phyloP scores from a whole-genome alignment of 2,329 filamentous ascomycete genomes.

The Calonectria pseudoturangicola region DNA sequence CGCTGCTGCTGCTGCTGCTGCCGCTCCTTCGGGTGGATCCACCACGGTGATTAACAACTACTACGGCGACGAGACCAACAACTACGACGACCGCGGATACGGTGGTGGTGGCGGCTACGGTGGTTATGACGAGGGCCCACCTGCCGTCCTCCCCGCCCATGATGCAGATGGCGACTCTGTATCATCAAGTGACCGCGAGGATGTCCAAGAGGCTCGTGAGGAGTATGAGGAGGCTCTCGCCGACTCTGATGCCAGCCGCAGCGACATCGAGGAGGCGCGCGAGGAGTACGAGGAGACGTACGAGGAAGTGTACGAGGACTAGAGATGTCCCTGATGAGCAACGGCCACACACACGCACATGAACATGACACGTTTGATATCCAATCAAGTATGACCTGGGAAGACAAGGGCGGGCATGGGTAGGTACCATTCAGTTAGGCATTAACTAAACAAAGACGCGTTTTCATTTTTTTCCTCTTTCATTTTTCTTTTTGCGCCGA shows the following conservation, averaged over 20 bases:
- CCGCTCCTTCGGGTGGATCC: constrained; percentile 34
- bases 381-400: constrained; percentile 42
- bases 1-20: constrained; percentile 32
- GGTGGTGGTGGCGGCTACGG: constrained; percentile 44
- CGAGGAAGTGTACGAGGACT: constrained; percentile 55
- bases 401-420: constrained; percentile 30
- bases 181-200: constrained; percentile 65
- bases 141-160: constrained; percentile 61
- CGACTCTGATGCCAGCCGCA: constrained; percentile 69
- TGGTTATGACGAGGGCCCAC: constrained; percentile 53
- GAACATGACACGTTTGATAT: constrained; percentile 48
- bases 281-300: constrained; percentile 67
- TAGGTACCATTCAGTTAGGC: constrained; percentile 28
- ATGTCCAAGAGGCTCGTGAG: constrained; percentile 64
- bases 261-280: constrained; percentile 71
- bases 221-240: constrained; percentile 66
- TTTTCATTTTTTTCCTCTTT: background rate
- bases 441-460: constrained; percentile 24
- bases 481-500: background rate
- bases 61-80: constrained; percentile 28
- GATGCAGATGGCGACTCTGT: constrained; percentile 65
- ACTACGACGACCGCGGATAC: background rate
- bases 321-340: constrained; percentile 39
- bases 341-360: constrained; percentile 32
- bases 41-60: constrained; percentile 28